These are phyloP conservation scores for Colletotrichum spaethianum DNA, from an alignment of 2,329 filamentous ascomycete genomes.

Conservation along the genomic window DNA sequence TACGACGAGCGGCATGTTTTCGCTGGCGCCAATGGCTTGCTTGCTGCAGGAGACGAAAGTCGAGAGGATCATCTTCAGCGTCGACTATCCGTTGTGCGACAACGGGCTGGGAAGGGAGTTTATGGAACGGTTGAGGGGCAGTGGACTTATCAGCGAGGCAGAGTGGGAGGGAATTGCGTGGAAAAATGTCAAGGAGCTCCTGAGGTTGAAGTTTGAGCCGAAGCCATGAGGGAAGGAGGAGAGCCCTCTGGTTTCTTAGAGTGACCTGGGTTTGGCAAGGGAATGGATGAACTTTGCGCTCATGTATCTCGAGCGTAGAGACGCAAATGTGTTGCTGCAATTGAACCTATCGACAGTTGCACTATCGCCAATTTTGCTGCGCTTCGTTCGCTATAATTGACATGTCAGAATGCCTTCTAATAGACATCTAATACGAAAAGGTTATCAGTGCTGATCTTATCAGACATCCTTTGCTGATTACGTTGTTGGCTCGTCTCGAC, in stretches of 20 bases:
- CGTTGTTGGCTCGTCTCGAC: background rate
- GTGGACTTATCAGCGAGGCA: conserved; percentile 63
- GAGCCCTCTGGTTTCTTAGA: background rate
- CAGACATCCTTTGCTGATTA: background rate
- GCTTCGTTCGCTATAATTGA: too few species aligned
- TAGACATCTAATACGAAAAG: too few species aligned
- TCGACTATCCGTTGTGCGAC: conserved; percentile 70
- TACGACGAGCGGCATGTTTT: conserved; percentile 69
- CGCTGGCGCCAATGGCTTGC: conserved; percentile 61
- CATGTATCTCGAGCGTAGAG: too few species aligned
- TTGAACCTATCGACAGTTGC: background rate
- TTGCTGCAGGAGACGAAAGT: conserved; percentile 60
- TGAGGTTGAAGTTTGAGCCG: conserved; percentile 49
- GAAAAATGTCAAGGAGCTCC: conserved; percentile 64
- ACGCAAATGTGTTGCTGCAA: too few species aligned
- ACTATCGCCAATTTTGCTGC: background rate
- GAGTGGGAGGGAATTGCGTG: conserved; percentile 65
- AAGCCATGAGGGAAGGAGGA: background rate
- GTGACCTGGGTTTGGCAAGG: background rate
- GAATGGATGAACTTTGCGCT: background rate
- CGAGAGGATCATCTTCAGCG: conserved; percentile 68
- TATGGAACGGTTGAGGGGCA: conserved; percentile 62
- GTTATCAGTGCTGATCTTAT: too few species aligned
- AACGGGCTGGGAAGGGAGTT: conserved; percentile 64
- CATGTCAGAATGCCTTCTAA: too few species aligned